Base-by-base conservation (phyloP, 306 rosid species). In the Castanospermum australe region DNA sequence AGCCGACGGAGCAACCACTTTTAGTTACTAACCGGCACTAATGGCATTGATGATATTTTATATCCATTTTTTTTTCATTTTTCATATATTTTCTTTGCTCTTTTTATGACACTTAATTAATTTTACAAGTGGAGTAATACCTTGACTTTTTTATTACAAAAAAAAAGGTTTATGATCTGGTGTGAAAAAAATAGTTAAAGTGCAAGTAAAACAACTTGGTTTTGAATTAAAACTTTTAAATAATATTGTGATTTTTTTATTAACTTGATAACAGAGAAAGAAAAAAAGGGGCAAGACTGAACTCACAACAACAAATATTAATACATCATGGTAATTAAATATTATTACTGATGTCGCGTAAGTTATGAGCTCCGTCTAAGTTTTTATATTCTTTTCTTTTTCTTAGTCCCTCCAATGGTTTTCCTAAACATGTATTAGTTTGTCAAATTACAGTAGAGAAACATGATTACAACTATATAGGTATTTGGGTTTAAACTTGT, bases 1-100 rank as follows among this genome's bases (percentile, higher is more conserved):
- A 62, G 88, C 77, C 77, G 91, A 90, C 87, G 78, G 84, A 77
- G 65, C 86, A 88, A 88, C 95, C 77, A 85, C 92, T 87, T 83
- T 83, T 86, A 81, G 89, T 85, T 88, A 85, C 92, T 85, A 81
- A 88, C 91, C 89, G 73, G 86, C 88, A 81, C 84, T 83, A 76
- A 72, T 69, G n/a, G n/a, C n/a, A 51, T 47, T 76, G 83, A 45
- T 48, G 4, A 73, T 63, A 39, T 81, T 82, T 82, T 8, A 67
- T 88, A 57, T 64, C 80, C 56, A 73, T 75, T 48, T 67, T 69
- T 63, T 64, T 25, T 55, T 24, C 47, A 73, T 70, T 62, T 79
- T 35, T 10, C 25, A 14, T 35, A 28, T 48, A 5, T 72, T 9
- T 50, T 17, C 15, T 20, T 39, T 24, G 4, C 25, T 72, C 36